phyloP scores from a whole-genome alignment of 371 early-diverging fungal species.

The Rhizopus sp. region DNA sequence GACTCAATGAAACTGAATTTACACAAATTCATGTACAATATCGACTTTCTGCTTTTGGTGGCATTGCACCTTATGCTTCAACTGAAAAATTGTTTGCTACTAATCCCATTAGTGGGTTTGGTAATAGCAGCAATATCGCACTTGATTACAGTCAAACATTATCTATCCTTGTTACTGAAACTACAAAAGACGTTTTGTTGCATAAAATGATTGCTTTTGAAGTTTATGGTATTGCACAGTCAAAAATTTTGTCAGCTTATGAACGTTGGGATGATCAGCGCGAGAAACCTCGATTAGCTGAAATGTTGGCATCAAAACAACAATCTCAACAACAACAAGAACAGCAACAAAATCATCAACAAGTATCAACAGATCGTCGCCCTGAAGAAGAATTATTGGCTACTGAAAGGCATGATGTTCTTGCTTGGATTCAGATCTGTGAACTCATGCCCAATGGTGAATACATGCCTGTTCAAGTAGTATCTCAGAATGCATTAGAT shows the following conservation, averaged over 20 bases:
- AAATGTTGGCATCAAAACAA: background rate
- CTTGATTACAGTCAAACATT: constrained; percentile 66
- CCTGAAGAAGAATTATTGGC: too few relatives aligned
- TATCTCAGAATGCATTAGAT: constrained; percentile 51
- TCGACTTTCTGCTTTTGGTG: constrained; percentile 64
- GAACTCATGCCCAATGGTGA: constrained; percentile 63
- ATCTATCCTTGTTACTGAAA: constrained; percentile 45
- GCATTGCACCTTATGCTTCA: too few relatives aligned
- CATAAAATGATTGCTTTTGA: constrained; percentile 54
- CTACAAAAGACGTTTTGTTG: constrained; percentile 43
- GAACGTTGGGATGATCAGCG: too few relatives aligned
- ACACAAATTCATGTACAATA: constrained; percentile 81
- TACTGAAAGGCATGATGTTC: constrained; percentile 53
- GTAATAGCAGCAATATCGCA: constrained; percentile 26
- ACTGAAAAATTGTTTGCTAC: too few relatives aligned
- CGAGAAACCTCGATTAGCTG: constrained; percentile 39
- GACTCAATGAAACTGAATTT: constrained; percentile 58
- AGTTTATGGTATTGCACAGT: constrained; percentile 67
- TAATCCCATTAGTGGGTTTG: too few relatives aligned
- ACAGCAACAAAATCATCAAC: background rate
- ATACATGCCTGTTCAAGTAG: constrained; percentile 71
- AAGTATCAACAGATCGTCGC: too few relatives aligned
- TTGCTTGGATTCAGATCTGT: constrained; percentile 58
- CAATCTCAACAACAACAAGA: background rate
- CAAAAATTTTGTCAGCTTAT: too few relatives aligned